Evolutionary conservation across 208 protist genomes (phyloP).

Genomic region (Crithidia brevicula): DNA sequence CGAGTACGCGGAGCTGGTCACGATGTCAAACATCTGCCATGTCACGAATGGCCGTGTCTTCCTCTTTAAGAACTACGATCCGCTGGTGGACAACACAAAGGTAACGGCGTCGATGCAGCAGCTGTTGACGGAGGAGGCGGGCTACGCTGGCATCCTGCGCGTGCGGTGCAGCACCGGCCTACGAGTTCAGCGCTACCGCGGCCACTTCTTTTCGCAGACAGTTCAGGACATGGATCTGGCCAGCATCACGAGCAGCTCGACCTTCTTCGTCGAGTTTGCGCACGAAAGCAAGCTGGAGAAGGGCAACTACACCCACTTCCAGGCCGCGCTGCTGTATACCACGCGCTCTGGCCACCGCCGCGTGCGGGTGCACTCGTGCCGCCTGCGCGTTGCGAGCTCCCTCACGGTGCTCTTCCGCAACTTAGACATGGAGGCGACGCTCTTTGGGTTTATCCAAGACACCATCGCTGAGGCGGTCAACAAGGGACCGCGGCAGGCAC

Average conservation of each 20-base stretch:
- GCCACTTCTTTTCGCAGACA: conserved; percentile 86
- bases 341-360: conserved; percentile 84
- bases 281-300: conserved; percentile 84
- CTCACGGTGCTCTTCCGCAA: conserved; percentile 71
- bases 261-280: conserved; percentile 93
- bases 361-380: conserved; percentile 88
- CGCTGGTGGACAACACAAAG: conserved; percentile 62
- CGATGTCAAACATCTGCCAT: conserved; percentile 82
- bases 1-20: conserved; percentile 88
- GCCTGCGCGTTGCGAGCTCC: conserved; percentile 56
- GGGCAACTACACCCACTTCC: conserved; percentile 81
- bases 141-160: conserved; percentile 91
- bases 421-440: conserved; percentile 82
- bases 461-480: conserved; percentile 67
- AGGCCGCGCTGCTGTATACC: conserved; percentile 94
- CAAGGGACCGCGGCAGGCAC: conserved; percentile 74
- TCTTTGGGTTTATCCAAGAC: conserved; percentile 68
- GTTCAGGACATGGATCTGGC: conserved; percentile 92
- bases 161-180: conserved; percentile 90
- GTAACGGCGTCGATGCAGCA: conserved; percentile 62
- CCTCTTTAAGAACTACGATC: conserved; percentile 82
- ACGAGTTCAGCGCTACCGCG: conserved; percentile 81
- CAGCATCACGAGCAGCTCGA: conserved; percentile 63
- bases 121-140: conserved; percentile 77
- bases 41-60: conserved; percentile 79